These are phyloP conservation scores for Schizophyllum amplum DNA, from an alignment of 1,284 basidiomycete genomes.

Conservation along the genomic window DNA sequence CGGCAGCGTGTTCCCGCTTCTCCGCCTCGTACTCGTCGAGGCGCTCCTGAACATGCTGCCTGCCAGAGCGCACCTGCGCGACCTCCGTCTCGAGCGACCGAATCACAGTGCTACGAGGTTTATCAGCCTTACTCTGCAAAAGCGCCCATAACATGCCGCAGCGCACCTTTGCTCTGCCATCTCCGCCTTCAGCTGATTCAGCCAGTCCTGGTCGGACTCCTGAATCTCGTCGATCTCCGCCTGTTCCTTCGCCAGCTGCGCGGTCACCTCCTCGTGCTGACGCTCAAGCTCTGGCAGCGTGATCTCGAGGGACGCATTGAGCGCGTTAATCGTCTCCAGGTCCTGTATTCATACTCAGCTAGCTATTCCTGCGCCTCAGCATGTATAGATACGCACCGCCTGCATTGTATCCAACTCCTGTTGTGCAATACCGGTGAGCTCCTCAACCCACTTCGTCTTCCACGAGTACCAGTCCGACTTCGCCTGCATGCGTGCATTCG, in stretches of 20 bases:
- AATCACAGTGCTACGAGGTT: conserved; percentile 53
- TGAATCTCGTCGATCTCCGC: conserved; percentile 74
- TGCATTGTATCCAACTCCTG: conserved; percentile 60
- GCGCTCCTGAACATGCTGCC: conserved; percentile 61
- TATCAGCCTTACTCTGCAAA: conserved; percentile 8
- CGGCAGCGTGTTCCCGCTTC: conserved; percentile 45
- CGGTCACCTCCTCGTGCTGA: conserved; percentile 64
- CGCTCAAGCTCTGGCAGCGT: conserved; percentile 58
- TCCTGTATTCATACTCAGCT: conserved; percentile 59
- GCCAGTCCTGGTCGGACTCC: conserved; percentile 77
- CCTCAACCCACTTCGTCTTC: conserved; percentile 72
- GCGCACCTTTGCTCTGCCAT: conserved; percentile 82
- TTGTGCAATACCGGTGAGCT: conserved; percentile 62
- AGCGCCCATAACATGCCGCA: conserved; percentile 9
- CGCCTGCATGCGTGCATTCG: conserved; percentile 62
- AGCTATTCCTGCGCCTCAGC: too few species aligned
- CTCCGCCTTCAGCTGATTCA: conserved; percentile 75
- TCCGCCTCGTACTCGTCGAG: conserved; percentile 51
- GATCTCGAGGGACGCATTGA: conserved; percentile 50
- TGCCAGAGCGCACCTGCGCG: conserved; percentile 57
- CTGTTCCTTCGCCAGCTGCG: conserved; percentile 69
- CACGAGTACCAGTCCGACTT: conserved; percentile 86
- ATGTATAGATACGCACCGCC: conserved; percentile 55
- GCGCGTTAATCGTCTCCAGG: conserved; percentile 54
- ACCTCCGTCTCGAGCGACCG: conserved; percentile 65